Base-by-base conservation (phyloP, 2,329 filamentous ascomycete species). In the Chlorencoelia australis region DNA sequence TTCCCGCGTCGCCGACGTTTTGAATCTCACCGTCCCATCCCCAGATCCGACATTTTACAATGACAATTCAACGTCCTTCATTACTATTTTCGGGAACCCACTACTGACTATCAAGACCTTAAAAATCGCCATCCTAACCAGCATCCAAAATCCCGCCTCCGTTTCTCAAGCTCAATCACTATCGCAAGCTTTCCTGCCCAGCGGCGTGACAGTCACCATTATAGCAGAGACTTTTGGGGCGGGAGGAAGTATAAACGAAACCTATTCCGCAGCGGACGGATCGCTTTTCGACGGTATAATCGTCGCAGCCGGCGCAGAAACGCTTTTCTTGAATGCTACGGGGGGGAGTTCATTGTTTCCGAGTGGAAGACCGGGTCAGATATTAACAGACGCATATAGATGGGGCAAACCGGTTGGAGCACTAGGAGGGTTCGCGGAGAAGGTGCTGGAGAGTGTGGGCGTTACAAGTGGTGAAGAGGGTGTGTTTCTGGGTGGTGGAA, bases 391-490 rank as follows among this genome's bases (percentile, higher is more conserved):
- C 50, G 72, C 67, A 0, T 85, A 75, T 59, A 63, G 71, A 16
- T 85, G 75, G 64, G 80, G 79, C 4, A 86, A 86, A 65, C 75
- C 81, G 0, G 62, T 85, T 16, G 78, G 65, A 10, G 72, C 70
- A 18, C 45, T 82, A 1, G 78, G 75, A 56, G 50, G 9, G 59
- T n/a, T n/a, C n/a, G n/a, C 58, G 0, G 59, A 48, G 8, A 48
- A 44, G 5, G 45, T 46, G 4, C 31, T 49, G 21, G 18, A 17
- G 5, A 14, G 16, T 21, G 25, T 29, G 27, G 18, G 19, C 21
- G 7, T n/a, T 6, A 25, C 7, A 14, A 9, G 27, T 30, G 8
- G 15, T 13, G 27, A 31, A 13, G 34, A 33, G 10, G 42, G 30
- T 9, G 46, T 43, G 4, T 62, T 64, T 4, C 4, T 3, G 8